These are phyloP conservation scores for Thinopyrum elongatum DNA, from an alignment of 176 grass and related monocot species.

Conservation along the genomic window DNA sequence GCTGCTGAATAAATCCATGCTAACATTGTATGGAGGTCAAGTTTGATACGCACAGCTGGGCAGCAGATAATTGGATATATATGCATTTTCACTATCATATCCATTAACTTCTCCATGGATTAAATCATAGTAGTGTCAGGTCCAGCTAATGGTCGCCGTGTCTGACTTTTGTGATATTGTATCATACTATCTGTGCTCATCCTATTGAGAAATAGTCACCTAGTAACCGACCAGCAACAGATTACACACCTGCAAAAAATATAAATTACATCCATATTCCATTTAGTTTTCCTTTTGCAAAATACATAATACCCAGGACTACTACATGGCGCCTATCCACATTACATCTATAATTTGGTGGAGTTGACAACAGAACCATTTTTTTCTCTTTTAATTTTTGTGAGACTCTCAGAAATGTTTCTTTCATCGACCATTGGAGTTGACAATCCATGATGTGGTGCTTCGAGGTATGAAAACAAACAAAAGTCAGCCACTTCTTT, in stretches of 20 bases:
- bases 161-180: not conserved
- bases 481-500: not conserved
- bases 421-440: not conserved
- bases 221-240: not conserved
- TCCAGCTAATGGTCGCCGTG: not conserved
- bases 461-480: not conserved
- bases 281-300: not conserved
- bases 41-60: not conserved
- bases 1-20: not conserved
- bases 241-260: not conserved
- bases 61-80: not conserved
- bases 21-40: not conserved
- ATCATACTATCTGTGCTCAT: not conserved
- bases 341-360: not conserved
- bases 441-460: not conserved
- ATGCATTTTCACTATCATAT: not conserved
- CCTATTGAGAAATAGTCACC: not conserved
- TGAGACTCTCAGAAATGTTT: not conserved
- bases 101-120: not conserved
- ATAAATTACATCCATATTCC: not conserved
- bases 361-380: not conserved
- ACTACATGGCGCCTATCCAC: not conserved
- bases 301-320: not conserved
- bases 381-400: too few relatives aligned
- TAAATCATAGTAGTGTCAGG: not conserved